These are phyloP conservation scores for Phyllosticta capitalensis DNA, from an alignment of 2,329 filamentous ascomycete species.

Conservation along the genomic window DNA sequence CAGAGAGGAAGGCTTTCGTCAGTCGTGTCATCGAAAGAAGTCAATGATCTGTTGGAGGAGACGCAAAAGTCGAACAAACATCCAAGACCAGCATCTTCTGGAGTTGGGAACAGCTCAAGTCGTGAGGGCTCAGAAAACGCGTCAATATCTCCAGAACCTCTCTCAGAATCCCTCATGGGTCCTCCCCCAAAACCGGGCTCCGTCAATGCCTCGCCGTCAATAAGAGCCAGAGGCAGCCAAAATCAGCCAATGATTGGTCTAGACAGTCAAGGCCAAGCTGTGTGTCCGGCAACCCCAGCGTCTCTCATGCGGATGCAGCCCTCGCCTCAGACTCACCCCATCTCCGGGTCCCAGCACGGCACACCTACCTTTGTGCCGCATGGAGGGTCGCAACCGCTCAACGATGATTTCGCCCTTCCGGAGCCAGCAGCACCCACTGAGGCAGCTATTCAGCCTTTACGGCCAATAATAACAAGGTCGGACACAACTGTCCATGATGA, in stretches of 20 bases:
- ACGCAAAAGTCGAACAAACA: slow-evolving; percentile 20
- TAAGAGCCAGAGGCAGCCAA: slow-evolving; percentile 38
- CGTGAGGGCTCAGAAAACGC: slow-evolving; percentile 35
- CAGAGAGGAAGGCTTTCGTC: slow-evolving; percentile 29
- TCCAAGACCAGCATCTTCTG: slow-evolving; percentile 8
- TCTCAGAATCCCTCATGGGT: slow-evolving; percentile 41
- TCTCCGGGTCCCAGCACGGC: neutral
- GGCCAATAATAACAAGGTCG: slow-evolving; percentile 40
- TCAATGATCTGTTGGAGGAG: slow-evolving; percentile 32
- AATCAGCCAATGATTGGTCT: slow-evolving; percentile 23
- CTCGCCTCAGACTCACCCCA: slow-evolving; percentile 18
- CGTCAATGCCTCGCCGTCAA: slow-evolving; percentile 57
- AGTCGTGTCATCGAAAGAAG: slow-evolving; percentile 36
- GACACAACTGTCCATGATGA: slow-evolving; percentile 42
- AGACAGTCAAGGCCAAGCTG: neutral
- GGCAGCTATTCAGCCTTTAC: slow-evolving; percentile 18
- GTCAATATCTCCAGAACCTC: slow-evolving; percentile 42
- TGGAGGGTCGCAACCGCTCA: slow-evolving; percentile 20
- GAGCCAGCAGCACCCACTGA: slow-evolving; percentile 52
- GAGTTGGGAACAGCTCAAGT: slow-evolving; percentile 17
- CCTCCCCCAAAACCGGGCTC: slow-evolving; percentile 56
- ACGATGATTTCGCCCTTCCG: slow-evolving; percentile 62
- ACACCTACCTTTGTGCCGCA: slow-evolving; percentile 18
- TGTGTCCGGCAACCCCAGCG: slow-evolving; percentile 60
- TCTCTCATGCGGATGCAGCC: slow-evolving; percentile 61